A percentile compares a stretch with the other conserved stretches of the same genome.
phyloP scores from a whole-genome alignment of 805 yeast species.

The Schwanniomyces polymorphus region DNA sequence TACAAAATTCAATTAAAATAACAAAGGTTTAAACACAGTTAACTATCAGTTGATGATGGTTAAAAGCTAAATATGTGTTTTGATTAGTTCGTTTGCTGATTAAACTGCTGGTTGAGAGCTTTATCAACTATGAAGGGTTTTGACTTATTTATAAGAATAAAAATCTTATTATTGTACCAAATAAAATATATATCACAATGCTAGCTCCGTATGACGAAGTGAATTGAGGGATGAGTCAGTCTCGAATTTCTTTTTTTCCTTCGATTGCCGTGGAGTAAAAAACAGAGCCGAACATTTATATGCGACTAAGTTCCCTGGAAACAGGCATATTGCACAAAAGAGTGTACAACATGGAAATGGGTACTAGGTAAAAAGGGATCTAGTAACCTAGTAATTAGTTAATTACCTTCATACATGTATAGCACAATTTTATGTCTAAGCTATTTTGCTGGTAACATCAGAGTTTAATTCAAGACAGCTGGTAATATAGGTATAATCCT shows the following conservation, averaged over 20 bases:
- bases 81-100: background rate
- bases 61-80: background rate
- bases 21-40: background rate
- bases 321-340: no score
- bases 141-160: background rate
- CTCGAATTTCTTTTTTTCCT: background rate
- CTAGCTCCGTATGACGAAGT: background rate
- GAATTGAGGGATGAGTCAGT: background rate
- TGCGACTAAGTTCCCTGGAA: no score
- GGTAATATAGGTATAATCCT: no score
- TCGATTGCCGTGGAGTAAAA: background rate
- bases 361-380: no score
- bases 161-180: background rate
- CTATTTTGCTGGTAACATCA: no score
- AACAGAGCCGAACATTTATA: background rate
- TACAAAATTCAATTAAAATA: background rate
- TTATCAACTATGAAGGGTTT: background rate
- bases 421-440: no score
- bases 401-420: no score
- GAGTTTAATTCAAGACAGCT: no score
- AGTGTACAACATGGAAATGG: no score
- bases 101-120: background rate
- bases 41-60: conserved; percentile 1
- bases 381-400: no score
- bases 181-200: background rate